phyloP scores from a whole-genome alignment of 257 asterid genomes.

The Solanum microdontum region DNA sequence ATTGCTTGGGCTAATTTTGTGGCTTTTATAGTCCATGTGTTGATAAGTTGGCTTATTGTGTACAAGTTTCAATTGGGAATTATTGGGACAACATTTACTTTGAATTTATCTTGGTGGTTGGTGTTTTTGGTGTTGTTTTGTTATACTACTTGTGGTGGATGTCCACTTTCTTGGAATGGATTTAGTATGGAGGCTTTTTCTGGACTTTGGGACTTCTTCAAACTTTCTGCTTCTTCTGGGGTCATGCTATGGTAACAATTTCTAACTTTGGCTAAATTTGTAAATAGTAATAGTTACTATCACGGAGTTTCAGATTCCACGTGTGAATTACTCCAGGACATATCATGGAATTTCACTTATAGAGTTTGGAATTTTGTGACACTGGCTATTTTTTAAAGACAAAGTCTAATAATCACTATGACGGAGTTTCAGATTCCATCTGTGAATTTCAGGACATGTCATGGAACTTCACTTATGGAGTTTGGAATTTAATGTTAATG shows the following conservation, averaged over 20 bases:
- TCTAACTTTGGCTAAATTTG: neutral
- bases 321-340: neutral
- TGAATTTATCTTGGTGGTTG: conserved; percentile 62
- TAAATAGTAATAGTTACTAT: neutral
- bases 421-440: neutral
- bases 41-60: conserved; percentile 43
- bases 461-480: neutral
- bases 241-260: conserved; percentile 69
- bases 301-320: neutral
- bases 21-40: conserved; percentile 38
- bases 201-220: conserved; percentile 75
- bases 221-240: conserved; percentile 79
- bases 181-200: conserved; percentile 61
- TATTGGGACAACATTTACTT: conserved; percentile 42
- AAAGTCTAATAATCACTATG: neutral
- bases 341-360: neutral
- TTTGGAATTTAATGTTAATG: neutral
- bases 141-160: conserved; percentile 56
- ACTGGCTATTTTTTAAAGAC: neutral
- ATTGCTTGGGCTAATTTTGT: conserved; percentile 42
- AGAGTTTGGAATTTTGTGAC: neutral
- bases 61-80: conserved; percentile 38
- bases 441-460: neutral
- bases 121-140: conserved; percentile 28
- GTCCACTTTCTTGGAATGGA: conserved; percentile 71